These are phyloP conservation scores for Coemansia sp. DNA, from an alignment of 192 early-diverging fungal genomes.

Conservation along the genomic window DNA sequence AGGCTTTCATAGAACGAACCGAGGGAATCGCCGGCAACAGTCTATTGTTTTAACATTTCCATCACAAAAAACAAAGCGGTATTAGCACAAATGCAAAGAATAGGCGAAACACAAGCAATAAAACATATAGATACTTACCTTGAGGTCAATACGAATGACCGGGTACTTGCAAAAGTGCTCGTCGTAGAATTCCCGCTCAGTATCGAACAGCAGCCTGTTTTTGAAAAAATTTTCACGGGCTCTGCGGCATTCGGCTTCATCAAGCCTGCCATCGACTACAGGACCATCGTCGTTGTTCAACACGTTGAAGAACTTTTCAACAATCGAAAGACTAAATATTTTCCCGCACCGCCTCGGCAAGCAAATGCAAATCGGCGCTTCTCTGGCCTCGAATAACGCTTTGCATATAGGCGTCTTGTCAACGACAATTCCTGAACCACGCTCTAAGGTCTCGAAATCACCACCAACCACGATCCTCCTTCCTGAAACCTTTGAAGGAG, in stretches of 20 bases:
- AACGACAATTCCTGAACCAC: neutral
- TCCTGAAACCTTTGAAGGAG: conserved; percentile 9
- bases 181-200: neutral
- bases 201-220: neutral
- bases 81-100: neutral
- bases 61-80: too few species aligned
- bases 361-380: conserved; percentile 8
- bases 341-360: conserved; percentile 22
- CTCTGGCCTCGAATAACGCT: neutral
- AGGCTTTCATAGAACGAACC: neutral
- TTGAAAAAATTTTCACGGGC: conserved; percentile 6
- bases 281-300: neutral
- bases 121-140: conserved; percentile 6
- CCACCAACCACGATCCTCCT: neutral
- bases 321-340: conserved; percentile 26
- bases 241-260: neutral
- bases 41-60: neutral
- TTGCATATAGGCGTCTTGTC: conserved; percentile 20
- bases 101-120: neutral
- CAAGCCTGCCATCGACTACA: neutral
- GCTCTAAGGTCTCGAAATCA: conserved; percentile 12
- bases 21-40: neutral
- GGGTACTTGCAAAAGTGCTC: conserved; percentile 9
- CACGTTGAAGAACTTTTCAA: conserved; percentile 26
- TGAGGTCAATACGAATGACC: conserved; percentile 18